A percentile compares a stretch with the other conserved stretches of the same genome.
phyloP scores from a whole-genome alignment of 1,284 basidiomycete genomes.

The Ganoderma leucocontextum region DNA sequence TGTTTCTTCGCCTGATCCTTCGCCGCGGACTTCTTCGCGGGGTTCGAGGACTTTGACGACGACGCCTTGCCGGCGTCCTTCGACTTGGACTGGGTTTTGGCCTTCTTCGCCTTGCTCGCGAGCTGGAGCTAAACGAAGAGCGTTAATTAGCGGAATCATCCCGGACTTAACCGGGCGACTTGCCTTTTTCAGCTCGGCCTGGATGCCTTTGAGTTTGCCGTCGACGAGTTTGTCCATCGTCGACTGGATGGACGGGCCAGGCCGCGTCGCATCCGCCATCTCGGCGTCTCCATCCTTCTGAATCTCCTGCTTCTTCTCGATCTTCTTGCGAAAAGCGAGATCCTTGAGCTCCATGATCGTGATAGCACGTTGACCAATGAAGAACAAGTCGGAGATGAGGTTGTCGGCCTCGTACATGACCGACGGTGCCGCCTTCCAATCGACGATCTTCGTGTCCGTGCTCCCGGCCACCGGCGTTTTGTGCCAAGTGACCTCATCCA shows the following conservation, averaged over 20 bases:
- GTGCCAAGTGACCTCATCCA: not conserved
- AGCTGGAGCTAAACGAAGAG: not conserved
- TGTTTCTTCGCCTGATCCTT: not conserved
- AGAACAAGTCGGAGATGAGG: not conserved
- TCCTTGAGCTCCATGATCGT: not conserved
- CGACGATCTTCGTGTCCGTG: not conserved
- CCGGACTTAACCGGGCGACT: not conserved
- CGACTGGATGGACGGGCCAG: conserved; percentile 34
- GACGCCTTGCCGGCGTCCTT: not conserved
- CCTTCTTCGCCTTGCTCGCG: not conserved
- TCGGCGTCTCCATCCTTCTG: conserved; percentile 9
- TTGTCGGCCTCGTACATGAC: not conserved
- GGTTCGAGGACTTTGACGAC: not conserved
- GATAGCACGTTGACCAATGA: not conserved
- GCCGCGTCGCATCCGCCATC: conserved; percentile 31
- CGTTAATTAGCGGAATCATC: not conserved
- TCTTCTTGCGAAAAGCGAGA: not conserved
- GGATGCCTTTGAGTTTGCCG: conserved; percentile 13
- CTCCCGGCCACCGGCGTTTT: not conserved
- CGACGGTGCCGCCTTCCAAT: not conserved
- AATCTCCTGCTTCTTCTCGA: conserved; percentile 15
- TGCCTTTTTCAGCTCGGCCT: not conserved
- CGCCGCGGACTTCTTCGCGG: not conserved
- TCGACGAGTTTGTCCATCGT: conserved; percentile 31
- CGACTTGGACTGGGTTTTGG: conserved; percentile 3